A percentile compares a stretch with the other conserved stretches of the same genome.
These are phyloP conservation scores for Aristolochia contorta DNA, from an alignment of 164 flowering plant species.

Conservation along the genomic window DNA sequence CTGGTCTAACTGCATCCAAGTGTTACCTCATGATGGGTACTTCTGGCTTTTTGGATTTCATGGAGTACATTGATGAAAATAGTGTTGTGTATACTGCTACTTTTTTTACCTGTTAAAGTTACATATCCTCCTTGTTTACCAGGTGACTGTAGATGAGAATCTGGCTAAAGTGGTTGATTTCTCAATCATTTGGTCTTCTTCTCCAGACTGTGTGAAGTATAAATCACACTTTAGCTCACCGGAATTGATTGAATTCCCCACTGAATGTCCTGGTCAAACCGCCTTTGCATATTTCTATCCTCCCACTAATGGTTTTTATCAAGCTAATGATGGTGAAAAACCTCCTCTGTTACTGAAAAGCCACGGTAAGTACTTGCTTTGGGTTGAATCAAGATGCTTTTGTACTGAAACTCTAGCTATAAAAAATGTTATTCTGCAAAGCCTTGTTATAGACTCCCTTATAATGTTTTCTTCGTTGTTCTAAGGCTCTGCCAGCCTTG, in stretches of 20 bases:
- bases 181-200: slow-evolving; percentile 69
- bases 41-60: background rate
- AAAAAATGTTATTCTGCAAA: no score
- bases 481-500: no score
- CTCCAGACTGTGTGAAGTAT: slow-evolving; percentile 45
- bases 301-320: slow-evolving; percentile 60
- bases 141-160: slow-evolving; percentile 59
- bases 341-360: slow-evolving; percentile 80
- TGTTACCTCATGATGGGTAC: background rate
- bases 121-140: slow-evolving; percentile 7
- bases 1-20: no score
- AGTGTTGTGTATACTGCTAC: background rate
- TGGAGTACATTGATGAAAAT: background rate
- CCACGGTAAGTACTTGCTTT: slow-evolving; percentile 48
- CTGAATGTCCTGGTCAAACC: slow-evolving; percentile 65
- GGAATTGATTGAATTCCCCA: slow-evolving; percentile 81
- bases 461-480: no score
- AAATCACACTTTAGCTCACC: slow-evolving; percentile 63
- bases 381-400: no score
- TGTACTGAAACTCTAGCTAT: no score
- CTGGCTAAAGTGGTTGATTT: slow-evolving; percentile 42
- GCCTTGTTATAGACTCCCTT: no score
- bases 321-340: slow-evolving; percentile 63
- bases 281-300: slow-evolving; percentile 95
- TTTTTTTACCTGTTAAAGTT: slow-evolving; percentile 2